Percentiles rank a stretch among this genome's conserved stretches.
Conservation (phyloP, 2,329 filamentous ascomycete species). For the Erysiphe pulchra region DNA sequence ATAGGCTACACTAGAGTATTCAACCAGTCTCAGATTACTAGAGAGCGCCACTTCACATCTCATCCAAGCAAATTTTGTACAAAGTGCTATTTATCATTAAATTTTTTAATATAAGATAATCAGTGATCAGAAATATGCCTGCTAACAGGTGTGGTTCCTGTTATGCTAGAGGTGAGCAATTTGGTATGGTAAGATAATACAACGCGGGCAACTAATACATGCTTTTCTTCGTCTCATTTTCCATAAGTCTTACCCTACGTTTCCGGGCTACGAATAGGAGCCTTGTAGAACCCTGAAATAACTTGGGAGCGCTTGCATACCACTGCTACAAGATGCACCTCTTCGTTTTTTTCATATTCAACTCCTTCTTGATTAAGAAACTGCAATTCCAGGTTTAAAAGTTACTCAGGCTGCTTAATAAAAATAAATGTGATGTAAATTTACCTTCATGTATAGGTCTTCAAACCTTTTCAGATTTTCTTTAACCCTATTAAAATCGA, state of each 20-base stretch:
- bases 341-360: slow-evolving; percentile 1
- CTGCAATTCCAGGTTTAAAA: not conserved
- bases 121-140: too few relatives aligned
- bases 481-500: slow-evolving; percentile 4
- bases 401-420: not conserved
- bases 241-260: too few relatives aligned
- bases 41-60: not conserved
- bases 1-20: not conserved
- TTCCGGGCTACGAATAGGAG: not conserved
- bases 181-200: too few relatives aligned
- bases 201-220: too few relatives aligned
- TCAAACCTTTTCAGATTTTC: slow-evolving; percentile 3
- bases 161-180: too few relatives aligned
- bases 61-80: too few relatives aligned
- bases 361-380: not conserved
- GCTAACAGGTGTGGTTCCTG: too few relatives aligned
- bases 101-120: too few relatives aligned
- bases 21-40: not conserved
- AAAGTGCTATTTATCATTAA: too few relatives aligned
- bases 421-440: not conserved
- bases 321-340: slow-evolving; percentile 5
- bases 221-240: too few relatives aligned
- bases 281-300: not conserved
- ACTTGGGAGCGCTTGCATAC: slow-evolving; percentile 4
- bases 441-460: slow-evolving; percentile 2